A percentile compares a stretch with the other conserved stretches of the same genome.
These are phyloP conservation scores for Aquilaria sinensis DNA, from an alignment of 345 rosid genomes.

Conservation along the genomic window DNA sequence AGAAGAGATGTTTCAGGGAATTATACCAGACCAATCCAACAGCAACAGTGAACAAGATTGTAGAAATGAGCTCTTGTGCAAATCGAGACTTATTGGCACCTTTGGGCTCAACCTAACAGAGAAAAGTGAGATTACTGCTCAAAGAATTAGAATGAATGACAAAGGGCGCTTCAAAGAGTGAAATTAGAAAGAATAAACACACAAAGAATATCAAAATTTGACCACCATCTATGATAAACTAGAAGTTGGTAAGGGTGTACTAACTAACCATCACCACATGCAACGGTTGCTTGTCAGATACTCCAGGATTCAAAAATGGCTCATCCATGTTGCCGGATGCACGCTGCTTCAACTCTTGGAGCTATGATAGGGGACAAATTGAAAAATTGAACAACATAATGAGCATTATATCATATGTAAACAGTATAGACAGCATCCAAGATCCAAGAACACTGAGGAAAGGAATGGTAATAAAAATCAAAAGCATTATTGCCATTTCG, in stretches of 20 bases:
- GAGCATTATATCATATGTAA: too few species aligned
- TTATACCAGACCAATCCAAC: conserved; percentile 84
- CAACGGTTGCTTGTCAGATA: conserved; percentile 89
- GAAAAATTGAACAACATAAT: too few species aligned
- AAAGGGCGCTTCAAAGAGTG: background rate
- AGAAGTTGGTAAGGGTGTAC: background rate
- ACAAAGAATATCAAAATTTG: background rate
- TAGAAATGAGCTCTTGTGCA: conserved; percentile 88
- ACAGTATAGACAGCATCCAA: too few species aligned
- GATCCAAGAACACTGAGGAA: too few species aligned
- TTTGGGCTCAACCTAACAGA: conserved; percentile 76
- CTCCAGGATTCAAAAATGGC: conserved; percentile 69
- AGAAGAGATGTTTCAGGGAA: conserved; percentile 3
- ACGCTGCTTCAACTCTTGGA: conserved; percentile 93
- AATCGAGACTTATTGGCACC: conserved; percentile 74
- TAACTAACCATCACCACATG: conserved; percentile 89
- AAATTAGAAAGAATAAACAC: background rate
- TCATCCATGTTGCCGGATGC: conserved; percentile 69
- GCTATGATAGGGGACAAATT: conserved; percentile 25
- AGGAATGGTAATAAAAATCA: too few species aligned
- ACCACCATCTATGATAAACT: background rate
- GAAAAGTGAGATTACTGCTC: conserved; percentile 6
- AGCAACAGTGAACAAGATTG: conserved; percentile 80
- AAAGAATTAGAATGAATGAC: conserved; percentile 1
- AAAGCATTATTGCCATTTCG: too few species aligned